Conservation (phyloP, 2,329 filamentous ascomycete genomes). For the Monosporascus sp. region DNA sequence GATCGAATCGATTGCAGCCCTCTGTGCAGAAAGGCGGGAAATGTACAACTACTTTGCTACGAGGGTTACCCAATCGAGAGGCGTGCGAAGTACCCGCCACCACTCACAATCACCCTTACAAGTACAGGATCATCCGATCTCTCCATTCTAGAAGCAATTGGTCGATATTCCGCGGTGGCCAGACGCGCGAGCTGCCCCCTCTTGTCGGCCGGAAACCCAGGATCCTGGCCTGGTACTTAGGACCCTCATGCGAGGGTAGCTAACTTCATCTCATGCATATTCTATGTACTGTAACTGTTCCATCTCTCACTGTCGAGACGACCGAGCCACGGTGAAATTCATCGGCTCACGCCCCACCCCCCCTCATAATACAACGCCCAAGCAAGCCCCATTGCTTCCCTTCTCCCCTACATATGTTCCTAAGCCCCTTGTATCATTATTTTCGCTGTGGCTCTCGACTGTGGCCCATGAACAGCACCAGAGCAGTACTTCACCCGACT, state of each 20-base stretch:
- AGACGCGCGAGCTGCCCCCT: not conserved
- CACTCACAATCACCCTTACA: not conserved
- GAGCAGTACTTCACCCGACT: not conserved
- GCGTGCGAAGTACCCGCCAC: not conserved
- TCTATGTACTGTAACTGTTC: not conserved
- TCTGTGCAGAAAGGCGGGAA: not conserved
- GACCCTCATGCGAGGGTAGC: not conserved
- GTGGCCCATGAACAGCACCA: not conserved
- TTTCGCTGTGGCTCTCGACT: not conserved
- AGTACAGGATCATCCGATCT: not conserved
- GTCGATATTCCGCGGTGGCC: not conserved
- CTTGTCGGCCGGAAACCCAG: not conserved
- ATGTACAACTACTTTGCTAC: not conserved
- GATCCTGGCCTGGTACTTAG: not conserved
- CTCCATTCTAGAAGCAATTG: constrained; percentile 1
- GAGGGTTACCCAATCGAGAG: not conserved
- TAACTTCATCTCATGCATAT: not conserved
- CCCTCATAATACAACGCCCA: not conserved
- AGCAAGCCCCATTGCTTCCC: not conserved
- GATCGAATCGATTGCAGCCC: not conserved
- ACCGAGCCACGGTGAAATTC: not conserved
- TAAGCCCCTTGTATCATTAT: not conserved
- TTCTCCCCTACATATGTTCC: not conserved
- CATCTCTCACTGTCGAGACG: too few relatives aligned
- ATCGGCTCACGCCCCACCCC: not conserved